Conservation (phyloP, 2,329 filamentous ascomycete genomes). For the Colletotrichum sp. region DNA sequence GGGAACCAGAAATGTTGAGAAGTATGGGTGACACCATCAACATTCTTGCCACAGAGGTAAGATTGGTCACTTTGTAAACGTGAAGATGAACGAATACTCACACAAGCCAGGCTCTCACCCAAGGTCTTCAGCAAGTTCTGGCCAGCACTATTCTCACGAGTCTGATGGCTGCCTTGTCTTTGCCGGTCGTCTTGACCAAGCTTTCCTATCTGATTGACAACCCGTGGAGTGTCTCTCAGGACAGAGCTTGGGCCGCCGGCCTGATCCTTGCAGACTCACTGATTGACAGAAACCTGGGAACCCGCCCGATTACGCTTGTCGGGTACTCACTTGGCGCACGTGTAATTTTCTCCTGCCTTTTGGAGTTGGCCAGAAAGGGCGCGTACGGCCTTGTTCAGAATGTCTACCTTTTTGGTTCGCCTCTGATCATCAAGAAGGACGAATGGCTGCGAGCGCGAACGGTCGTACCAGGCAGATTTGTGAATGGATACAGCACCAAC, state of each 20-base stretch:
- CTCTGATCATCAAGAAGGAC: constrained; percentile 88
- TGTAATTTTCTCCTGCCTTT: constrained; percentile 90
- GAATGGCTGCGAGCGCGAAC: constrained; percentile 82
- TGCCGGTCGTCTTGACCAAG: constrained; percentile 93
- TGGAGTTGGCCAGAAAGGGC: constrained; percentile 83
- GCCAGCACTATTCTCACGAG: constrained; percentile 87
- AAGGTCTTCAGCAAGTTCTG: constrained; percentile 93
- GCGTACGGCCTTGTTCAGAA: constrained; percentile 91
- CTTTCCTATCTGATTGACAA: constrained; percentile 97
- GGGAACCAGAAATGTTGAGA: constrained; percentile 97
- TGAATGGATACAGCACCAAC: constrained; percentile 92
- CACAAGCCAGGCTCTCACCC: constrained; percentile 78
- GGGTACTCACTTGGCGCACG: constrained; percentile 93
- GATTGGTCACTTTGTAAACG: constrained; percentile 38
- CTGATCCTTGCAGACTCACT: constrained; percentile 94
- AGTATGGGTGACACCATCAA: constrained; percentile 99
- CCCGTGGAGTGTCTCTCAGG: constrained; percentile 95
- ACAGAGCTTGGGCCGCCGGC: constrained; percentile 86
- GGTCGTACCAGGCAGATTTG: constrained; percentile 90
- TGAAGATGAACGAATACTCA: constrained; percentile 27
- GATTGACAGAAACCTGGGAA: constrained; percentile 88
- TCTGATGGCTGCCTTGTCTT: constrained; percentile 89
- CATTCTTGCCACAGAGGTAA: constrained; percentile 93
- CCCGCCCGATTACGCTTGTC: constrained; percentile 88
- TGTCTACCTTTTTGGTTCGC: constrained; percentile 92